A percentile compares a stretch with the other conserved stretches of the same genome.
phyloP scores from a whole-genome alignment of 1,284 basidiomycete species.

The Tilletia indica region DNA sequence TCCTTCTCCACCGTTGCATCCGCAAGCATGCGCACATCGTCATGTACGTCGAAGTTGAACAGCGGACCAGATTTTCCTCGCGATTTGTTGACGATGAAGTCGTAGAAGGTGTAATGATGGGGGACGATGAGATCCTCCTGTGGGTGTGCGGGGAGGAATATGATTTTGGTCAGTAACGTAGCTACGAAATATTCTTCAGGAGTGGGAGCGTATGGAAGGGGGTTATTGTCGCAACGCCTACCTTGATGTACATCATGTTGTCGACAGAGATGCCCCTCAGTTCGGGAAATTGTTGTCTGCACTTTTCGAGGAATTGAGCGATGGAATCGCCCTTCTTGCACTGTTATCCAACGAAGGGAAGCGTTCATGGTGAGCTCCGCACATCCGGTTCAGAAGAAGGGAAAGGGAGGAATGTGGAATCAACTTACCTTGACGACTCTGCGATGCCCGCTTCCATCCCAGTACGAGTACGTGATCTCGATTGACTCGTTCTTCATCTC shows the following conservation, averaged over 20 bases:
- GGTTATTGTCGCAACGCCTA: slow-evolving; percentile 54
- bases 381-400: not conserved
- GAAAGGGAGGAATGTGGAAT: not conserved
- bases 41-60: slow-evolving; percentile 99
- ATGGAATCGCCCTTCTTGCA: slow-evolving; percentile 98
- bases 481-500: slow-evolving; percentile 82
- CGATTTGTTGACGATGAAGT: slow-evolving; percentile 97
- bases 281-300: slow-evolving; percentile 86
- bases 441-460: slow-evolving; percentile 96
- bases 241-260: slow-evolving; percentile 98
- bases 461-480: slow-evolving; percentile 90
- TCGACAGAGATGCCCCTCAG: slow-evolving; percentile 84
- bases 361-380: not conserved
- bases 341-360: slow-evolving; percentile 58
- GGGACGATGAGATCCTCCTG: slow-evolving; percentile 45
- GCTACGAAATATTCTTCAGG: no score
- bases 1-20: slow-evolving; percentile 97
- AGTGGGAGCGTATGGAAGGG: not conserved
- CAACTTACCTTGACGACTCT: slow-evolving; percentile 79
- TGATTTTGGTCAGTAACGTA: no score
- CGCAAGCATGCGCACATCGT: slow-evolving; percentile 90
- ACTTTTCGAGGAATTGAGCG: slow-evolving; percentile 84
- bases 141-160: not conserved
- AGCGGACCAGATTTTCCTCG: slow-evolving; percentile 95
- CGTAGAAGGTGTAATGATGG: slow-evolving; percentile 96